Evolutionary conservation across 1,139 yeast genomes (phyloP).

Genomic region (Arxiozyma telluris): DNA sequence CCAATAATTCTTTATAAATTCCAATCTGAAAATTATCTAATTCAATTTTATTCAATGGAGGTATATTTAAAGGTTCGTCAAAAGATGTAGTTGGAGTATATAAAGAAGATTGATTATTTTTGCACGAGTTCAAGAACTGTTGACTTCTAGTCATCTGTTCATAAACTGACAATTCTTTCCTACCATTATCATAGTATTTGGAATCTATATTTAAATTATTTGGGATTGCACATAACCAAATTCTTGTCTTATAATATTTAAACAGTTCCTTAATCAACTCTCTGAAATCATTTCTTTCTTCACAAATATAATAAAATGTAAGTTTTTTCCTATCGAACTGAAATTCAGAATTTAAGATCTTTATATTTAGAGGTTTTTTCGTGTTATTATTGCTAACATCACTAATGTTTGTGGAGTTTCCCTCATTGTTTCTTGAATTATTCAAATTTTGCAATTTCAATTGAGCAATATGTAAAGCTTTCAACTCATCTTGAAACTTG

Average conservation of each 20-base stretch:
- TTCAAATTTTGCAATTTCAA: constrained; percentile 30
- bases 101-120: neutral
- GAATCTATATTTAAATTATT: constrained; percentile 27
- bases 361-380: constrained; percentile 31
- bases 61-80: constrained; percentile 5
- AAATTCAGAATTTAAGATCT: constrained; percentile 70
- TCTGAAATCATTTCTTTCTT: constrained; percentile 82
- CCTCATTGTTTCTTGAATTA: constrained; percentile 2
- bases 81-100: neutral
- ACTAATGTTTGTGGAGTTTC: neutral
- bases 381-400: neutral
- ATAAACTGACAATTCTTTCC: constrained; percentile 24
- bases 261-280: constrained; percentile 86
- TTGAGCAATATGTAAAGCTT: constrained; percentile 38
- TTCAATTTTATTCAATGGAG: constrained; percentile 25
- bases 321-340: constrained; percentile 92
- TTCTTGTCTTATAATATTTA: constrained; percentile 88
- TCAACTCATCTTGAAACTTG: constrained; percentile 36
- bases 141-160: constrained; percentile 26
- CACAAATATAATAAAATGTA: constrained; percentile 69
- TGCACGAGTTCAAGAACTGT: neutral
- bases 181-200: constrained; percentile 24
- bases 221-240: constrained; percentile 90
- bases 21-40: constrained; percentile 31
- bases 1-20: constrained; percentile 31